These are phyloP conservation scores for Flaveria brownii DNA, from an alignment of 129 eudicot species.

Conservation along the genomic window DNA sequence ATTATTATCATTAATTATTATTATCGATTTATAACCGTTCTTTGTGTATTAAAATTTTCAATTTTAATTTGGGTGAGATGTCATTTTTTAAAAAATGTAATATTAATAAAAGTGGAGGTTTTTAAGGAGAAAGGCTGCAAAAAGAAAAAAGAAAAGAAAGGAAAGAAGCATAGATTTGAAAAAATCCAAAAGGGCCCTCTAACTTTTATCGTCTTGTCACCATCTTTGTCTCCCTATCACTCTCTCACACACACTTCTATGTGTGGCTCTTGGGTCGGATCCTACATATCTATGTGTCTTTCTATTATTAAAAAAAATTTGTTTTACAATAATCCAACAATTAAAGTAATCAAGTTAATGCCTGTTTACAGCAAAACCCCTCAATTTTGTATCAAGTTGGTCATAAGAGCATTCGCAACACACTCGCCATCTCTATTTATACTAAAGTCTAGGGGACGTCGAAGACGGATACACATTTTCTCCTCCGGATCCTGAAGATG, in stretches of 20 bases:
- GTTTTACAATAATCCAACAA: no score
- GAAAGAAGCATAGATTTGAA: constrained; percentile 24
- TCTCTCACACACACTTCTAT: constrained; percentile 29
- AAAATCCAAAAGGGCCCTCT: constrained; percentile 43
- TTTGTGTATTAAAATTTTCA: not conserved
- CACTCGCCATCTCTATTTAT: no score
- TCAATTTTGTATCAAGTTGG: no score
- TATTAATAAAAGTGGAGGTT: constrained; percentile 21
- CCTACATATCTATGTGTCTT: not conserved
- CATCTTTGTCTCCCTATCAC: constrained; percentile 31
- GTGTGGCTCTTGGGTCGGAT: constrained; percentile 22
- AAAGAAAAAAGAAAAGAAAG: constrained; percentile 23
- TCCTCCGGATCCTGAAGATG: no score
- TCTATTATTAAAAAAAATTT: no score
- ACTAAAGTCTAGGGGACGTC: no score
- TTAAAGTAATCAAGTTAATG: no score
- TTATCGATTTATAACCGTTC: not conserved
- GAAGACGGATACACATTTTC: no score
- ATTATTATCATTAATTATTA: no score
- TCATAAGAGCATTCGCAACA: no score
- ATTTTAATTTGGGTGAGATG: not conserved
- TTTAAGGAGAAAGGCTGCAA: constrained; percentile 48
- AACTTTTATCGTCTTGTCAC: constrained; percentile 52
- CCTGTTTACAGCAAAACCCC: no score
- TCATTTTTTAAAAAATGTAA: constrained; percentile 2